Evolutionary conservation across 2,329 filamentous ascomycete species (phyloP), one percentile per base, ranked within the genome.

Genomic region (Clonostachys sp.): DNA sequence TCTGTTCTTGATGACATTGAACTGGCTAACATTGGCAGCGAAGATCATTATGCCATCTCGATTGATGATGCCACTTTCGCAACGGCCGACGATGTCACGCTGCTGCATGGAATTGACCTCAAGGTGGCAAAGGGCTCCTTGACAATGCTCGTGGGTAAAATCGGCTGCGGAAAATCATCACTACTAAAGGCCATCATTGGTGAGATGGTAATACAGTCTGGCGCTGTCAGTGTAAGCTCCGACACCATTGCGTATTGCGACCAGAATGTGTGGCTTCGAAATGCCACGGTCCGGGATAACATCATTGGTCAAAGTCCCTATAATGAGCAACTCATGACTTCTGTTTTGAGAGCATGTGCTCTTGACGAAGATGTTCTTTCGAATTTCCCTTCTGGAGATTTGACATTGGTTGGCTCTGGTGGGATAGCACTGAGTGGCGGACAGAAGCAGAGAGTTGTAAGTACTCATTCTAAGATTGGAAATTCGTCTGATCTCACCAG

Each of bases 401-500:
- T 60, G 5, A 71, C 67, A 0, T 50, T 62, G 13, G 61, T 73
- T 46, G 71, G 72, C 3, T 66, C 61, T n/a, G 61, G 63, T 7
- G 72, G 72, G 2, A 57, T 71, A 8, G 63, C 59, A 6, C 51
- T 75, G 2, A 73, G 70, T 38, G 72, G 72, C 35, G 72, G 72
- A 1, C 72, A 75, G 46, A 68, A 61, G 39, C 67, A 71, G 30
- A 59, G 70, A 38, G 57, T 72, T 24, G 67, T 71, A 56, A 48
- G 63, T 55, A 2, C 2, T 5, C 24, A 33, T 44, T 6, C 5
- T 59, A 30, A 34, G 8, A 13, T 5, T 42, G 30, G 7, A 16
- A 12, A n/a, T 16, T 10, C 6, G 18, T 3, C 8, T 7, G 4
- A 6, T 18, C n/a, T 38, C 14, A 34, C 40, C 12, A 45, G 47